These are phyloP conservation scores for Cladosporium sp. DNA, from an alignment of 2,329 filamentous ascomycete genomes.

Conservation along the genomic window DNA sequence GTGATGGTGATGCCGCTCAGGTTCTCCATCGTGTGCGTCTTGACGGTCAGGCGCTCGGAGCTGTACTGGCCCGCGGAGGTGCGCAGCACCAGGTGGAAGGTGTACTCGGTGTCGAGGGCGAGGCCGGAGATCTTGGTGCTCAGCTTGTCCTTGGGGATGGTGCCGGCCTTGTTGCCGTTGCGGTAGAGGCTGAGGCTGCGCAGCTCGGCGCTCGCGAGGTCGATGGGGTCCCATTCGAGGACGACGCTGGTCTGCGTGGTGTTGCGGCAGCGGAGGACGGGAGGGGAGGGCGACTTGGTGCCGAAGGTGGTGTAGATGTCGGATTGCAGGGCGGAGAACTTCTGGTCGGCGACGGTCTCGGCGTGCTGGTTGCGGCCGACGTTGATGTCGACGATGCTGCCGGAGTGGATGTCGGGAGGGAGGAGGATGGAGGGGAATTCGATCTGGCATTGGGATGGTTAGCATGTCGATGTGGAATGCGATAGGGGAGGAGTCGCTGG, in stretches of 20 bases:
- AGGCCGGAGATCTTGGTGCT: conserved; percentile 96
- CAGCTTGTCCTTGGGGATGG: conserved; percentile 84
- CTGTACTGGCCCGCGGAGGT: conserved; percentile 83
- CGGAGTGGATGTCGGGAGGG: conserved; percentile 88
- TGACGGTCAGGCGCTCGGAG: conserved; percentile 76
- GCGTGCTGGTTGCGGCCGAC: conserved; percentile 79
- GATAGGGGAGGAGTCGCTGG: neutral
- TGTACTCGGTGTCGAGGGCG: conserved; percentile 94
- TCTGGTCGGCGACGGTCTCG: conserved; percentile 65
- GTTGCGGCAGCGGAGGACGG: conserved; percentile 84
- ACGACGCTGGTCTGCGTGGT: conserved; percentile 98
- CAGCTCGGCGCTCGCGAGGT: conserved; percentile 85
- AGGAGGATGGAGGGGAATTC: conserved; percentile 98
- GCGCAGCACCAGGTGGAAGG: conserved; percentile 84
- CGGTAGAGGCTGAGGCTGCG: conserved; percentile 86
- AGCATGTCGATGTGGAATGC: neutral
- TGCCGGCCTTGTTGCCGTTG: conserved; percentile 94
- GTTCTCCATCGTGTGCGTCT: conserved; percentile 98
- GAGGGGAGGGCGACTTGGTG: conserved; percentile 66
- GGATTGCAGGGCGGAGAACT: conserved; percentile 80
- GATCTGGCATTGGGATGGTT: conserved; percentile 55
- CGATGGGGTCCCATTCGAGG: conserved; percentile 94
- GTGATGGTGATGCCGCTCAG: conserved; percentile 92
- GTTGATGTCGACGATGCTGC: conserved; percentile 96
- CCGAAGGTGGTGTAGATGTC: conserved; percentile 85